Conservation (phyloP, 768 basidiomycete genomes). For the Agaricus subrufescens region DNA sequence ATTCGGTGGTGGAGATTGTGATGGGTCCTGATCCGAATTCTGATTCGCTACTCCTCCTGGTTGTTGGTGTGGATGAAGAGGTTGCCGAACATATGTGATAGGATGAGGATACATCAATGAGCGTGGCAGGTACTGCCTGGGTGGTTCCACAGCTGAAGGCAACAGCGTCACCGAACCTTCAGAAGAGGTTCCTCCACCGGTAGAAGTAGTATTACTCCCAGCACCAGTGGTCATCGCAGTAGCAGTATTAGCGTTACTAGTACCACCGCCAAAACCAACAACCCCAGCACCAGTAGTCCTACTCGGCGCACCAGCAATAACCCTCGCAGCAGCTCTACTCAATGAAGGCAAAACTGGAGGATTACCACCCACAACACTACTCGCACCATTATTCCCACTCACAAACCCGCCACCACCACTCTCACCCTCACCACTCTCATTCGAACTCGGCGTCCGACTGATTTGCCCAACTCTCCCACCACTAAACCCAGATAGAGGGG, state of each 20-base stretch:
- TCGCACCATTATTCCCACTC: neutral
- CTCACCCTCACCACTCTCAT: neutral
- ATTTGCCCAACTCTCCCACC: neutral
- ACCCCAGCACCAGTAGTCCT: neutral
- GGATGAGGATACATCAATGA: neutral
- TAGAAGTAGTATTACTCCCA: no score
- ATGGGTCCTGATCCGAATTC: neutral
- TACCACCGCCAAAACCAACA: neutral
- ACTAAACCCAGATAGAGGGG: neutral
- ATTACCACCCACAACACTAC: neutral
- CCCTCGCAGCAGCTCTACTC: neutral
- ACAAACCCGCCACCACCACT: neutral
- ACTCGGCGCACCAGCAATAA: neutral
- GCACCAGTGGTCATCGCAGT: no score
- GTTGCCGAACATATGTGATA: neutral
- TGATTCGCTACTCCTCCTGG: neutral
- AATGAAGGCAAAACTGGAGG: neutral
- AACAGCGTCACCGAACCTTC: neutral
- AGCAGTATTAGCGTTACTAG: no score
- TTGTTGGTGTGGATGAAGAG: neutral
- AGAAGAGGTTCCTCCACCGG: neutral
- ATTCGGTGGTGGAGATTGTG: neutral
- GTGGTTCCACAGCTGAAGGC: neutral
- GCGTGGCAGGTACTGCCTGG: neutral
- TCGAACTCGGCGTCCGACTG: constrained; percentile 2